phyloP scores from a whole-genome alignment of 108 stramenopile genomes.

The Pseudonitzschia multistriata region DNA sequence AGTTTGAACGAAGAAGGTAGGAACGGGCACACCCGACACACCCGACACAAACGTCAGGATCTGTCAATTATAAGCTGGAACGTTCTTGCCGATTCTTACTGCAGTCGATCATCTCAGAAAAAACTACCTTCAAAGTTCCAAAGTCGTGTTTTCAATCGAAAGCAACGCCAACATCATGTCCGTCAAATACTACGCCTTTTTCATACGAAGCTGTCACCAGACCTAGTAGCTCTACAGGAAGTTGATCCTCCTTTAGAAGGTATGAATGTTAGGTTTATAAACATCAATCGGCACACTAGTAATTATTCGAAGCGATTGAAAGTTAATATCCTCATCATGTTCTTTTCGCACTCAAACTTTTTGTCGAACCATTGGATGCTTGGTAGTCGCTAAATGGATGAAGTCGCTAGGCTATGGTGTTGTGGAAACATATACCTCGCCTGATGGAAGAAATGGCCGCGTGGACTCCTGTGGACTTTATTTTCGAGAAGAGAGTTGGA shows the following conservation, averaged over 20 bases:
- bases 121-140: constrained; percentile 53
- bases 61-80: constrained; percentile 63
- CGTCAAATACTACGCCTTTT: constrained; percentile 40
- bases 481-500: constrained; percentile 47
- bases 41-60: no score
- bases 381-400: constrained; percentile 25
- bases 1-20: background rate
- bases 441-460: constrained; percentile 47
- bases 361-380: background rate
- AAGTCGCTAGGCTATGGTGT: constrained; percentile 49
- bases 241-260: constrained; percentile 51
- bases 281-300: constrained; percentile 14
- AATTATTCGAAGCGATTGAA: background rate
- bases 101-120: constrained; percentile 64
- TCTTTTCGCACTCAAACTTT: background rate
- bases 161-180: constrained; percentile 46
- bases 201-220: constrained; percentile 25
- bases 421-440: constrained; percentile 44
- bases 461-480: constrained; percentile 73
- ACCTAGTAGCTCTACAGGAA: constrained; percentile 77
- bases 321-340: background rate
- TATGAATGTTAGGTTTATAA: background rate
- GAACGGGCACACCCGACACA: background rate
- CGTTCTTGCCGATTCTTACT: constrained; percentile 73
- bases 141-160: constrained; percentile 52